Evolutionary conservation across 306 rosid genomes (phyloP), one percentile per base, ranked within the genome.

Genomic region (Glycine soja): DNA sequence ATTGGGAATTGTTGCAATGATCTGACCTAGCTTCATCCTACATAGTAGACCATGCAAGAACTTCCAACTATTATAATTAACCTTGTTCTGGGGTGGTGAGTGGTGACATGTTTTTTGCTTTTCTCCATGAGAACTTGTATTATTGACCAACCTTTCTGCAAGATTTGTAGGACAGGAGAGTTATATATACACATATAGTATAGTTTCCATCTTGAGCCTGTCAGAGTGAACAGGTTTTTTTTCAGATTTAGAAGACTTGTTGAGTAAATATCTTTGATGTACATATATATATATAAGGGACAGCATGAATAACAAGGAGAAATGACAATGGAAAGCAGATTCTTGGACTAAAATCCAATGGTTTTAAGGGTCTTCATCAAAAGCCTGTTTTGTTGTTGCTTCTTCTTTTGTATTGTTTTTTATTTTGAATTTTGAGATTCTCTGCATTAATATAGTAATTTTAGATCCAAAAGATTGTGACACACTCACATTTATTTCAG

Each of bases 251-350:
- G 85, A 72, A 74, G 69, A 82, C 81, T 74, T 78, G 58, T 73
- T 51, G 54, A 74, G 85, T 78, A 72, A 76, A 72, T 85, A 83
- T 79, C 79, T 81, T 77, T 46, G 34, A 6, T 85, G 90, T 87
- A 87, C 73, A 87, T 89, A 74, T 32, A 40, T 40, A 38, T 56
- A 76, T 72, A 48, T 59, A 47, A 72, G 80, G 69, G 70, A 84
- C 40, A 65, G 40, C 72, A 46, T 58, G 75, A 87, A 81, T 82
- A 80, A 75, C 32, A 77, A 76, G 78, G 69, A 88, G 86, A 38
- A 42, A 67, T 48, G 38, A 73, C 58, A 69, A 74, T 80, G 81
- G 70, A 74, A 66, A 59, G 75, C 52, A 65, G 77, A 81, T 79
- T 86, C 45, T 87, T 87, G 86, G 72, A 67, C 79, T 62, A 32